Base-by-base conservation (phyloP, 2,329 filamentous ascomycete species). In the Fusarium algeriense region DNA sequence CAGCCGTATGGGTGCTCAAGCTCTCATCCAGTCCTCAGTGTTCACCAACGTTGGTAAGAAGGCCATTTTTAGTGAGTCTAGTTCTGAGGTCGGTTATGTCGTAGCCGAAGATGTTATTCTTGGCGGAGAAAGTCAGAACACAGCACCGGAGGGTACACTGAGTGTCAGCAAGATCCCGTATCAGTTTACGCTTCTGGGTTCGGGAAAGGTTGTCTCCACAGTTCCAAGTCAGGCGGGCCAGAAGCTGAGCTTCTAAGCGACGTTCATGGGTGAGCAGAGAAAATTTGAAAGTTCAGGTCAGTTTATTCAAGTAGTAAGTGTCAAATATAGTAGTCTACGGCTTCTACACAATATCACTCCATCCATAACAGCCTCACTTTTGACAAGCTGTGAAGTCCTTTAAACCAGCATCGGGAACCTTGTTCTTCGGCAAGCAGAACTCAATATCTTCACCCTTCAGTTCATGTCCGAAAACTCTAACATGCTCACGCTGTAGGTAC, bases 391-490 rank as follows among this genome's bases (percentile, higher is more conserved):
- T 72, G 58, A 80, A 79, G 30, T 79, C 77, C 8, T 75, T 35
- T 26, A 80, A 56, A 3, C 72, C 75, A 15, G 70, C 70, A n/a
- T 75, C 69, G 1, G 76, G 75, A 6, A 79, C 72, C 13, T 50
- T 49, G 2, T 60, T 61, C 20, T 63, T 67, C 1, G 78, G 78
- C 23, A 80, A 53, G 45, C 78, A 80, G 28, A 80, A 55, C 26
- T 75, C 50, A 35, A 79, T 60, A 52, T 77, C 20, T 52, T 80
- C 78, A 0, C 79, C 78, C 57, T 80, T 77, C 8, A 80, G 49
- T 2, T 75, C 30, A 3, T 66, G 44, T 0, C 63, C 62, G 40
- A 80, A 80, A 1, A 79, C 78, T 1, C 74, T 67, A 13, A 73
- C 69, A 67, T 80, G 78, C 35, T 80, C 79, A 23, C 73, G 65